phyloP scores from a whole-genome alignment of 306 rosid genomes.

The Cyamopsis tetragonoloba region DNA sequence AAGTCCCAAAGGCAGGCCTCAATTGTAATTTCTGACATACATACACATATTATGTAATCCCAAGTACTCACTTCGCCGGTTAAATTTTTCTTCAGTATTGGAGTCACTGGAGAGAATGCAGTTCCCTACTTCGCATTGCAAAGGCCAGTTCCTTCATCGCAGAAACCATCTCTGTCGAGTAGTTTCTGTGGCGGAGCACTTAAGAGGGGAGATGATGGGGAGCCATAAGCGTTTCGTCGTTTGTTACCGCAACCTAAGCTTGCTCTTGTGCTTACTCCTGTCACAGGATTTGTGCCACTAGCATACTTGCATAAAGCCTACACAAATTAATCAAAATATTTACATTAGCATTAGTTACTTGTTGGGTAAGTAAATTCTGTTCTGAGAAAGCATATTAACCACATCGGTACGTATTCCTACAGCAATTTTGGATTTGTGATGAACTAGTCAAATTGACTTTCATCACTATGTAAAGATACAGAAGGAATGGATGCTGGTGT shows the following conservation, averaged over 20 bases:
- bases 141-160: conserved; percentile 58
- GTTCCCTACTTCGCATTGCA: conserved; percentile 66
- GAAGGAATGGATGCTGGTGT: not conserved
- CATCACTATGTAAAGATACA: too few species aligned
- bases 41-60: too few species aligned
- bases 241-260: conserved; percentile 83
- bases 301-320: conserved; percentile 55
- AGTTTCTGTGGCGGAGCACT: conserved; percentile 73
- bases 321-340: conserved; percentile 1
- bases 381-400: not conserved
- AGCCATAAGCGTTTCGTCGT: conserved; percentile 67
- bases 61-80: too few species aligned
- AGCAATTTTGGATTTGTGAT: too few species aligned
- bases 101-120: too few species aligned
- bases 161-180: conserved; percentile 59
- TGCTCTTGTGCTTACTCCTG: conserved; percentile 51
- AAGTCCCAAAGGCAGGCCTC: conserved; percentile 19
- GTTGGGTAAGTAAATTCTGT: not conserved
- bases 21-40: conserved; percentile 9
- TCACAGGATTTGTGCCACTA: conserved; percentile 46
- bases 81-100: too few species aligned
- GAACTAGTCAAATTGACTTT: too few species aligned
- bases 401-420: not conserved
- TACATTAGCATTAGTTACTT: not conserved
- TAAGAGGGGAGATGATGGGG: conserved; percentile 62